These are phyloP conservation scores for Lipomyces spencermartinsiae DNA, from an alignment of 805 yeast genomes.

Conservation along the genomic window DNA sequence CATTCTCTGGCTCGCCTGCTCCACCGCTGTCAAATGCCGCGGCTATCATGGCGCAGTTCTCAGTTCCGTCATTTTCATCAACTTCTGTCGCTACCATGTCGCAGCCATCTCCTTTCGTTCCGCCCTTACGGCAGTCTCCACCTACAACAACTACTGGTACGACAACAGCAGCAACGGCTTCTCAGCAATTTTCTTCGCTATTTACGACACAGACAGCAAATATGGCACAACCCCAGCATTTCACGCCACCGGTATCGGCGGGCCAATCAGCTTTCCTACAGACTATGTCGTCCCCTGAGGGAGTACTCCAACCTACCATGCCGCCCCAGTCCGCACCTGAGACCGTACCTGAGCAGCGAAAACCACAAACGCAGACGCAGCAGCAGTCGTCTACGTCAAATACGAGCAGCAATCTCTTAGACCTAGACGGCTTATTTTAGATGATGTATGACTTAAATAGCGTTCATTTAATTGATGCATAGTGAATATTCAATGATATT, in stretches of 20 bases:
- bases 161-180: not conserved
- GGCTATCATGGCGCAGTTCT: constrained; percentile 24
- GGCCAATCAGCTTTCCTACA: not conserved
- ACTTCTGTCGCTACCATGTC: not conserved
- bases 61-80: constrained; percentile 8
- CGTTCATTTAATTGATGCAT: not conserved
- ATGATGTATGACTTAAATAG: not conserved
- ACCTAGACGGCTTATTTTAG: constrained; percentile 30
- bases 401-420: constrained; percentile 25
- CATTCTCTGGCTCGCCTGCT: not conserved
- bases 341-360: constrained; percentile 4
- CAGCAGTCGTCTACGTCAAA: constrained; percentile 10
- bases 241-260: constrained; percentile 8
- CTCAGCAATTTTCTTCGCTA: not conserved
- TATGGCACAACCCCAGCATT: constrained; percentile 10
- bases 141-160: not conserved
- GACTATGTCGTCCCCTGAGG: not conserved
- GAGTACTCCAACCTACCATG: constrained; percentile 8
- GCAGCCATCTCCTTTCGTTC: constrained; percentile 1
- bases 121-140: not conserved
- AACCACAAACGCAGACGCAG: constrained; percentile 10
- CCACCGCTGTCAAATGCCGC: constrained; percentile 14
- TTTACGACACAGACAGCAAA: constrained; percentile 8
- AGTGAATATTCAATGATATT: not conserved
- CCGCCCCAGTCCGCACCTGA: constrained; percentile 3